Evolutionary conservation across 768 basidiomycete species (phyloP).

Genomic region (Mycena alexandri): DNA sequence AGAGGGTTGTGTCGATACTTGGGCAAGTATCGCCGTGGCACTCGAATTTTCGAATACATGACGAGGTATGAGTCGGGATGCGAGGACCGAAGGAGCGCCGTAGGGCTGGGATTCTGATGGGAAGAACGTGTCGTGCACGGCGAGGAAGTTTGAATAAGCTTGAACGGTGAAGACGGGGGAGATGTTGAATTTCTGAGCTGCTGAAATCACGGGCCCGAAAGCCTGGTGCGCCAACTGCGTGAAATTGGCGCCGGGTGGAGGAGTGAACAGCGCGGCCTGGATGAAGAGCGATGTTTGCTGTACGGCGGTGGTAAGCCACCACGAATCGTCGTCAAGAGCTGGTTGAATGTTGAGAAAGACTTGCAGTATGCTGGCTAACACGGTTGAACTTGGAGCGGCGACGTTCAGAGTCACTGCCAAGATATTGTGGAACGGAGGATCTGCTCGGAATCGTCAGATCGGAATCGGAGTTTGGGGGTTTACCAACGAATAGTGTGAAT

Average conservation of each 20-base stretch:
- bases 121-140: slow-evolving; percentile 19
- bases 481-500: slow-evolving; percentile 29
- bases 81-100: slow-evolving; percentile 6
- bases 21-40: slow-evolving; percentile 17
- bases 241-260: slow-evolving; percentile 4
- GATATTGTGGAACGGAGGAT: slow-evolving; percentile 16
- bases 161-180: slow-evolving; percentile 1
- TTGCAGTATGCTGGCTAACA: slow-evolving; percentile 11
- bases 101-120: neutral
- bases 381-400: slow-evolving; percentile 10
- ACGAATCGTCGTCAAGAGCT: slow-evolving; percentile 19
- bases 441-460: neutral
- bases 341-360: slow-evolving; percentile 20
- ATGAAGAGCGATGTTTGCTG: slow-evolving; percentile 20
- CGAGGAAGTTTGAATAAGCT: slow-evolving; percentile 9
- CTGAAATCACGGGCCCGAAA: slow-evolving; percentile 9
- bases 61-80: slow-evolving; percentile 26
- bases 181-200: slow-evolving; percentile 8
- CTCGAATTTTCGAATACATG: slow-evolving; percentile 25
- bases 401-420: slow-evolving; percentile 6
- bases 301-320: slow-evolving; percentile 27
- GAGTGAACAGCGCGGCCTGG: slow-evolving; percentile 23
- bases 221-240: slow-evolving; percentile 12
- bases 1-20: slow-evolving; percentile 15
- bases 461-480: neutral